A percentile compares a stretch with the other conserved stretches of the same genome.
phyloP scores from a whole-genome alignment of 192 early-diverging fungal genomes.

The Thoreauomyces humboldtii region DNA sequence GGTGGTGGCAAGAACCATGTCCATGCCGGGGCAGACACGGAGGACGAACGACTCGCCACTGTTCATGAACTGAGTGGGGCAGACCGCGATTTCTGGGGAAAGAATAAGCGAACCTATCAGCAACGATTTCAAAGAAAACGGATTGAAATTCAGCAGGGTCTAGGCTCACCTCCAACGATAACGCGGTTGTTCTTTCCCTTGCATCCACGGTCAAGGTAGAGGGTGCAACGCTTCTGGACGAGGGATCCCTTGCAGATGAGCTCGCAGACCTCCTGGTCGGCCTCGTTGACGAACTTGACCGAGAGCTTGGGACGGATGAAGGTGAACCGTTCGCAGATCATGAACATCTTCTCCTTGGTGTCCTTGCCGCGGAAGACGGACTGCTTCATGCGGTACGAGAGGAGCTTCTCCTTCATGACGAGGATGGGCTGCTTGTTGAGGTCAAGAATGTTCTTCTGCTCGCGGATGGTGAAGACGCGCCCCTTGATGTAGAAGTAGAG shows the following conservation, averaged over 20 bases:
- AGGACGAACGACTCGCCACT: not conserved
- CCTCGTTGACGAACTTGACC: not conserved
- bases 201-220: not conserved
- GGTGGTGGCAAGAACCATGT: slow-evolving; percentile 4
- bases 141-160: not conserved
- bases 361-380: not conserved
- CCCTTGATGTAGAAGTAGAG: slow-evolving; percentile 13
- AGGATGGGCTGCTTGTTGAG: slow-evolving; percentile 9
- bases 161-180: not conserved
- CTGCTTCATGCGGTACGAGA: not conserved
- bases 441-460: slow-evolving; percentile 21
- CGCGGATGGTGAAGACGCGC: slow-evolving; percentile 2
- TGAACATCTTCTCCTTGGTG: not conserved
- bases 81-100: too few relatives aligned
- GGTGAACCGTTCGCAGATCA: not conserved
- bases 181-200: not conserved
- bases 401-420: slow-evolving; percentile 9
- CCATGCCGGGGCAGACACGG: not conserved
- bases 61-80: not conserved
- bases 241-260: not conserved
- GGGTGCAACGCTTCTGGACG: not conserved
- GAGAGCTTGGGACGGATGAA: not conserved
- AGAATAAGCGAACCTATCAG: too few relatives aligned
- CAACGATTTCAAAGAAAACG: too few relatives aligned
- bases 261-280: not conserved